Evolutionary conservation across 768 basidiomycete species (phyloP).

Genomic region (Scleroderma citrinum): DNA sequence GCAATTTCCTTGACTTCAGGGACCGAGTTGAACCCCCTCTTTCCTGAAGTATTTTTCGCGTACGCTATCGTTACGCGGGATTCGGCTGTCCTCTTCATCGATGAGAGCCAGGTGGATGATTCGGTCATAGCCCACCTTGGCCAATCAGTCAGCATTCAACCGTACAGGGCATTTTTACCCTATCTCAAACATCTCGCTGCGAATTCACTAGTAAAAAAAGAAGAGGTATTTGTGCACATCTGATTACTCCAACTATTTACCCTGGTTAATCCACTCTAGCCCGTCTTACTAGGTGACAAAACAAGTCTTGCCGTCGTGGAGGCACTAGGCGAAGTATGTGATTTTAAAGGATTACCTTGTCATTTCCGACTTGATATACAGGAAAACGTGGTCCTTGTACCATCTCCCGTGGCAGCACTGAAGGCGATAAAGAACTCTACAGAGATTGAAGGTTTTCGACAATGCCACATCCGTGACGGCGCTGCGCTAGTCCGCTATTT

Average conservation of each 20-base stretch:
- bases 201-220: slow-evolving; percentile 29
- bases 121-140: slow-evolving; percentile 45
- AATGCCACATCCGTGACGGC: slow-evolving; percentile 86
- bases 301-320: slow-evolving; percentile 79
- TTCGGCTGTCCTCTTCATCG: slow-evolving; percentile 61
- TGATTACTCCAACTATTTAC: neutral
- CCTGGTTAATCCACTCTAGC: slow-evolving; percentile 32
- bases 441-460: slow-evolving; percentile 87
- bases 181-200: slow-evolving; percentile 50
- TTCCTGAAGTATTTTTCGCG: slow-evolving; percentile 73
- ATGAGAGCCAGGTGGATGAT: slow-evolving; percentile 41
- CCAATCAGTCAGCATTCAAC: slow-evolving; percentile 52
- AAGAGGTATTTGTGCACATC: slow-evolving; percentile 15
- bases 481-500: slow-evolving; percentile 86
- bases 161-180: slow-evolving; percentile 64
- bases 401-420: slow-evolving; percentile 72
- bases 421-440: slow-evolving; percentile 76
- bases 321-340: slow-evolving; percentile 64
- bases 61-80: slow-evolving; percentile 73
- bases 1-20: neutral
- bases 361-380: slow-evolving; percentile 15
- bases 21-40: neutral
- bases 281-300: slow-evolving; percentile 70
- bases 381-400: slow-evolving; percentile 54
- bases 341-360: neutral